These are phyloP conservation scores for Flagelloscypha sp. DNA, from an alignment of 768 basidiomycete species.

Conservation along the genomic window DNA sequence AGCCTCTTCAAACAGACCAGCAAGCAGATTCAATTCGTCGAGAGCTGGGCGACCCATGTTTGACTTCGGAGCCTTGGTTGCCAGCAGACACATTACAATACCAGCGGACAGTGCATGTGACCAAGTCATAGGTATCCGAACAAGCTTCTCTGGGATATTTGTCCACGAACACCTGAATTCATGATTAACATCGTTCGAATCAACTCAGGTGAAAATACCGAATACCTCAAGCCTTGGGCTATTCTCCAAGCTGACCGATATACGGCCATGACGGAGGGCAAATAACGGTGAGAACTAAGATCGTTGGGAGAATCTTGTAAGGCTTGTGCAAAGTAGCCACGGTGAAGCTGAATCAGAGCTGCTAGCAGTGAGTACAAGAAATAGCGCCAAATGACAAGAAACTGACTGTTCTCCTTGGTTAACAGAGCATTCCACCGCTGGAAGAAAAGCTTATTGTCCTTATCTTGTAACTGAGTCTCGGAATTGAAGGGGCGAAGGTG, in stretches of 20 bases:
- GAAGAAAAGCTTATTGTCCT: constrained; percentile 22
- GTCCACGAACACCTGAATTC: too few species aligned
- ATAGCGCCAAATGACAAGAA: not conserved
- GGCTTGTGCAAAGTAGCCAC: constrained; percentile 61
- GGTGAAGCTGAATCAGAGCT: constrained; percentile 60
- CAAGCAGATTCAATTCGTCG: constrained; percentile 37
- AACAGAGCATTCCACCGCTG: constrained; percentile 37
- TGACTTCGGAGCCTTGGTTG: constrained; percentile 40
- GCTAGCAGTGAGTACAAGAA: not conserved
- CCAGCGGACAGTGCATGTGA: constrained; percentile 58
- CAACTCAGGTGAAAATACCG: too few species aligned
- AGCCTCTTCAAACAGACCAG: constrained; percentile 39
- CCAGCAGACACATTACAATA: constrained; percentile 49
- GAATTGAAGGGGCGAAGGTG: constrained; percentile 31
- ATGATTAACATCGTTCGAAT: too few species aligned
- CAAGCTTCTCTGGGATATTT: constrained; percentile 30
- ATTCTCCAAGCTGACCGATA: constrained; percentile 68
- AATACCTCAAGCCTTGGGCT: constrained; percentile 39
- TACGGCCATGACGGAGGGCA: constrained; percentile 62
- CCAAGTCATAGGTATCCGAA: constrained; percentile 49
- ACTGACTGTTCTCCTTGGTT: constrained; percentile 43
- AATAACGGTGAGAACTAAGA: constrained; percentile 51
- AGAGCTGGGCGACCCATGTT: constrained; percentile 39
- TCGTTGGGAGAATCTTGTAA: constrained; percentile 52
- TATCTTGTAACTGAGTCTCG: constrained; percentile 12